These are phyloP conservation scores for Urochloa ruziziensis DNA, from an alignment of 176 grass and related monocot genomes.

Conservation along the genomic window DNA sequence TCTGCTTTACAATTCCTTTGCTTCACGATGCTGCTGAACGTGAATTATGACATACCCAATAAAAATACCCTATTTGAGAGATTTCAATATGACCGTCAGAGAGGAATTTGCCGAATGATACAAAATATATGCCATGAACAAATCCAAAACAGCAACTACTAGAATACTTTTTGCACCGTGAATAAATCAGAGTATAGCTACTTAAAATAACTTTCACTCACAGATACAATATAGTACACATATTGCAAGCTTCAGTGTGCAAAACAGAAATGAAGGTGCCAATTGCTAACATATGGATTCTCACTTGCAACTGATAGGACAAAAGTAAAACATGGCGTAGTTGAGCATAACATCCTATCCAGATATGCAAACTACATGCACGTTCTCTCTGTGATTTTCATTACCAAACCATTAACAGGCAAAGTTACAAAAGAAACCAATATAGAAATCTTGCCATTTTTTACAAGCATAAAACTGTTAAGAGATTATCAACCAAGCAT, in stretches of 20 bases:
- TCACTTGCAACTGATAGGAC: slow-evolving; percentile 25
- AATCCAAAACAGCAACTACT: slow-evolving; percentile 43
- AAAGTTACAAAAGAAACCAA: neutral
- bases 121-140: slow-evolving; percentile 53
- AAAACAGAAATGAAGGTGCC: slow-evolving; percentile 29
- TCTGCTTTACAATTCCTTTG: slow-evolving; percentile 80
- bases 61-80: slow-evolving; percentile 94
- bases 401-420: neutral
- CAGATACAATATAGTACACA: slow-evolving; percentile 17
- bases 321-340: slow-evolving; percentile 16
- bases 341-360: neutral
- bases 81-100: slow-evolving; percentile 89
- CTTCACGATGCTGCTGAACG: slow-evolving; percentile 78
- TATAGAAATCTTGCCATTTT: slow-evolving; percentile 16
- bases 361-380: slow-evolving; percentile 8
- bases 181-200: slow-evolving; percentile 31
- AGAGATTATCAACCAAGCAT: slow-evolving; percentile 7
- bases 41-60: slow-evolving; percentile 96
- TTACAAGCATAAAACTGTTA: neutral
- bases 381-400: slow-evolving; percentile 5
- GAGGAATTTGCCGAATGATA: slow-evolving; percentile 47
- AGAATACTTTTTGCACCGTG: slow-evolving; percentile 12
- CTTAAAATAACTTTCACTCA: slow-evolving; percentile 27
- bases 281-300: slow-evolving; percentile 4
- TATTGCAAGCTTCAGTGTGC: slow-evolving; percentile 16